Evolutionary conservation across 768 basidiomycete species (phyloP).

Genomic region (Harrya chromipes): DNA sequence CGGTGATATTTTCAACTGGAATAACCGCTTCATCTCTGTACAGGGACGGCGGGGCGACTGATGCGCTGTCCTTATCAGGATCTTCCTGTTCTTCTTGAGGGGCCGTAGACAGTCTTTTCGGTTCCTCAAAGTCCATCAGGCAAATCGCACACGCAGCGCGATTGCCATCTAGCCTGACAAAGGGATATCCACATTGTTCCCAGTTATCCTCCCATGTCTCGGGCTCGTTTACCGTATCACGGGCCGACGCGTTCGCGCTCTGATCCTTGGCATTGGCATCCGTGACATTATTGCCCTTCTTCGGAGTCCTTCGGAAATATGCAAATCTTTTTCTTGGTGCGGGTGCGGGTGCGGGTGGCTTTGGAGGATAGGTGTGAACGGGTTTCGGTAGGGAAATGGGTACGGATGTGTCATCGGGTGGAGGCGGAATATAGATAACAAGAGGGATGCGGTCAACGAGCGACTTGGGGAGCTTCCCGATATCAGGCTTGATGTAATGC

Average conservation of each 20-base stretch:
- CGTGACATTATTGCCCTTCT: conserved; percentile 20
- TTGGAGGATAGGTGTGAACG: conserved; percentile 65
- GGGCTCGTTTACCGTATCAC: conserved; percentile 28
- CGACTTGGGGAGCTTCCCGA: conserved; percentile 68
- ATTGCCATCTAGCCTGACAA: conserved; percentile 78
- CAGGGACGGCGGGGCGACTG: conserved; percentile 8
- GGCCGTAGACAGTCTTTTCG: conserved; percentile 36
- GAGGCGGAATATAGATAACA: conserved; percentile 82
- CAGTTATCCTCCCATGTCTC: conserved; percentile 75
- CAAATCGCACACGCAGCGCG: conserved; percentile 85
- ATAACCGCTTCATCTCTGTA: conserved; percentile 25
- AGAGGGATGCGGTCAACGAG: conserved; percentile 79
- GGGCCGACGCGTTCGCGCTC: conserved; percentile 3
- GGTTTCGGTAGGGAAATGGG: conserved; percentile 44
- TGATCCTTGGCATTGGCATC: conserved; percentile 18
- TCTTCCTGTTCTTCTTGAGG: conserved; percentile 32
- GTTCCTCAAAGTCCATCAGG: conserved; percentile 81
- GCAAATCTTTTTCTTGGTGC: conserved; percentile 45
- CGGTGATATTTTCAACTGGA: conserved; percentile 35
- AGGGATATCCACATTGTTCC: conserved; percentile 75
- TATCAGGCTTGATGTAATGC: conserved; percentile 70
- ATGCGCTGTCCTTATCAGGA: conserved; percentile 22
- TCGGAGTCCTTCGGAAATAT: conserved; percentile 41
- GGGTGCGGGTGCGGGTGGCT: conserved; percentile 30
- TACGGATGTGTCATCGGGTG: conserved; percentile 47